Evolutionary conservation across 495 filamentous ascomycete genomes (phyloP).

Genomic region (Xylona heveae): DNA sequence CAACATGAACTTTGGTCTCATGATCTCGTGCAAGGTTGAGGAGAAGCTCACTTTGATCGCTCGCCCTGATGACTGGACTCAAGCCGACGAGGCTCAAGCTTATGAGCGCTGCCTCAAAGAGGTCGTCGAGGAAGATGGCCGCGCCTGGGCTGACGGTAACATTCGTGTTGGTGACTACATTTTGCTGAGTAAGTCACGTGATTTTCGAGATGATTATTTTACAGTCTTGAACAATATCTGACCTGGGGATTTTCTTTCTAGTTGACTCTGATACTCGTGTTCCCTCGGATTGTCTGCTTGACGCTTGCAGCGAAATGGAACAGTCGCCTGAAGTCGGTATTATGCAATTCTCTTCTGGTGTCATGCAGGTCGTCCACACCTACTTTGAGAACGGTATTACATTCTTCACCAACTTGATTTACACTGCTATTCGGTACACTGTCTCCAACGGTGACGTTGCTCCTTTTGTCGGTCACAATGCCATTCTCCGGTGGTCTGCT

Average conservation of each 20-base stretch:
- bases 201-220: not conserved
- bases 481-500: slow-evolving; percentile 15
- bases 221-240: slow-evolving; percentile 6
- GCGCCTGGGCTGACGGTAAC: slow-evolving; percentile 64
- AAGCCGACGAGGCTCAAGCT: slow-evolving; percentile 45
- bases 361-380: slow-evolving; percentile 11
- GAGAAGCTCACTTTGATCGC: slow-evolving; percentile 36
- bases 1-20: slow-evolving; percentile 69
- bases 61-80: slow-evolving; percentile 38
- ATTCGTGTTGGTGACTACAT: slow-evolving; percentile 66
- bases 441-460: slow-evolving; percentile 20
- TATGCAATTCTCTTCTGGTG: slow-evolving; percentile 24
- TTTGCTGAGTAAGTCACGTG: slow-evolving; percentile 20
- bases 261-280: slow-evolving; percentile 11
- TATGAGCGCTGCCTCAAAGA: slow-evolving; percentile 48
- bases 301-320: slow-evolving; percentile 26
- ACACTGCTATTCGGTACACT: slow-evolving; percentile 19
- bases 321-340: slow-evolving; percentile 23
- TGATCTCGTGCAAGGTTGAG: slow-evolving; percentile 55
- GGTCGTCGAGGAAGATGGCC: slow-evolving; percentile 43
- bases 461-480: slow-evolving; percentile 18
- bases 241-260: not conserved
- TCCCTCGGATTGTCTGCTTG: slow-evolving; percentile 23
- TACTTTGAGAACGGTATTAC: slow-evolving; percentile 21
- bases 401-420: slow-evolving; percentile 23